Base-by-base conservation (phyloP, 2,329 filamentous ascomycete species). In the Chrysoporthe cubensis region DNA sequence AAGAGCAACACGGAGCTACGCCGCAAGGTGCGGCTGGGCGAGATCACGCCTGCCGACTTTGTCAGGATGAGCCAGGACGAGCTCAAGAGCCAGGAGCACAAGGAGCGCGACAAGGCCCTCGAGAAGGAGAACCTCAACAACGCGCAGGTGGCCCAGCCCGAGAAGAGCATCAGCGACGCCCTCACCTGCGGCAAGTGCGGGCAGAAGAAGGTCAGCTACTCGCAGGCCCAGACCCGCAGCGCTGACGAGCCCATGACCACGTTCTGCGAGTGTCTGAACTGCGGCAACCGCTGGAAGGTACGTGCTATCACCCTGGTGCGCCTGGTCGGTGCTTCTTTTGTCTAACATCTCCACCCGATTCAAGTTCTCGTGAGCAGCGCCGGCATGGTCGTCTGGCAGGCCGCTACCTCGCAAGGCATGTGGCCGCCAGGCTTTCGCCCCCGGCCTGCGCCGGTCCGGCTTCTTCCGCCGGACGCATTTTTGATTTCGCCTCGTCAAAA, bases 61-160 rank as follows among this genome's bases (percentile, higher is more conserved):
- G 94, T 97, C 67, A 82, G 84, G 74, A 97, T 99, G 96, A 87
- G 89, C 9, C 90, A 92, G 74, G 92, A 97, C 66, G 95, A 98
- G 78, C 88, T 99, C 77, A 96, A 96, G 83, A 96, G 92, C 60
- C 90, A 90, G 62, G 90, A 96, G 79, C 91, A 92, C 80, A 88
- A 90, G 70, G 88, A 88, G 74, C 87, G 90, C 76, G 94, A 97
- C 73, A 83, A 87, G 73, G 88, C 89, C 78, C 85, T 97, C 62
- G 86, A 94, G 77, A 89, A 92, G 80, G 93, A 97, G 81, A 99
- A 99, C 80, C 94, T 98, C 92, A 94, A 94, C 83, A 93, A 95
- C 80, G 93, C 96, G 1, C 96, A 98, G 89, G 94, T 97, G 13
- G 92, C 95, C 67, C 91, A 94, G 84, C 91, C 89, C 21, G 91